Conservation (phyloP, 192 early-diverging fungal genomes). For the Lobulomyces angularis region DNA sequence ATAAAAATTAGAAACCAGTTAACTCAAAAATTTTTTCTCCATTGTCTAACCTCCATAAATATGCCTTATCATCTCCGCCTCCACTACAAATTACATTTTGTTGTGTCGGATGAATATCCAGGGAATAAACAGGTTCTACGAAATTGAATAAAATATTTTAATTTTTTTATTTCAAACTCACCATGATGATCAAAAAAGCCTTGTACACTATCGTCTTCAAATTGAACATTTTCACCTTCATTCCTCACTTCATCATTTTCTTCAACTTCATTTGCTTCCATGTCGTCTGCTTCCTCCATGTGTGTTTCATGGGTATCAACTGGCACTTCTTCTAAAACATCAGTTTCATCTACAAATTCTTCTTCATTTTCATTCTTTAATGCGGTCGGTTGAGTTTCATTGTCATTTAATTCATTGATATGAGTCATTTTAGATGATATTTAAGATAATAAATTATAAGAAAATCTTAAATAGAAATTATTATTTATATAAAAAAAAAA, state of each 20-base stretch:
- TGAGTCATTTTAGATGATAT: too few species aligned
- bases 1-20: constrained; percentile 23
- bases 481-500: too few species aligned
- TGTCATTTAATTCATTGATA: too few species aligned
- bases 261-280: constrained; percentile 34
- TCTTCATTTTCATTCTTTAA: too few species aligned
- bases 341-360: too few species aligned
- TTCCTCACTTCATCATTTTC: constrained; percentile 18
- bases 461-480: too few species aligned
- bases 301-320: too few species aligned
- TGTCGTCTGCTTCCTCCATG: constrained; percentile 32
- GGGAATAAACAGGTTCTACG: constrained; percentile 72
- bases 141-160: not conserved
- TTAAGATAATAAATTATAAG: too few species aligned
- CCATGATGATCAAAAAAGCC: constrained; percentile 83
- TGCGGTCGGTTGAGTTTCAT: too few species aligned
- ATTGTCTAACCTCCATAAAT: constrained; percentile 73
- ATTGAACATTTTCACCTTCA: constrained; percentile 1
- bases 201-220: constrained; percentile 76
- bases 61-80: constrained; percentile 86
- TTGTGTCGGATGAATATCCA: constrained; percentile 67
- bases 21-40: constrained; percentile 64
- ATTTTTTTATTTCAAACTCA: constrained; percentile 7
- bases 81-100: constrained; percentile 61
- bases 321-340: too few species aligned